Base-by-base conservation (phyloP, 768 basidiomycete genomes). In the Lactarius sp. region DNA sequence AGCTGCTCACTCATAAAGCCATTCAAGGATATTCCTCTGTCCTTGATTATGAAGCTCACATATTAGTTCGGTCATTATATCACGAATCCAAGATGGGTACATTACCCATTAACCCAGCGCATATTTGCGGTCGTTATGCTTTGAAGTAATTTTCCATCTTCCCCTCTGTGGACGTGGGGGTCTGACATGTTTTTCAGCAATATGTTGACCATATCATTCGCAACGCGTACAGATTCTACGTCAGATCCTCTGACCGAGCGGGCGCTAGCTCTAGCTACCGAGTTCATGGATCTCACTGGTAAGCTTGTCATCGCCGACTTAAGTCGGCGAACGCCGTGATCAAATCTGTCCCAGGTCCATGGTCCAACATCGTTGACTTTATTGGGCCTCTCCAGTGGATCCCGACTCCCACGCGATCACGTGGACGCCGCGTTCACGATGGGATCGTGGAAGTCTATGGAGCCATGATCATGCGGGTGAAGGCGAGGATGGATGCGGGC, bases 301-400 rank as follows among this genome's bases (percentile, higher is more conserved):
- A 51, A 16, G 9, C 12, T 22, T 46, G 18, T 39, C 27, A n/a
- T 47, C 39, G 1, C 27, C 18, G 4, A 27, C 7, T 56, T 53
- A n/a, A 14, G 7, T 27, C 1, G 7, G 37, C 31, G 8, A 12
- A 7, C 36, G 2, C 6, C 41, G 33, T 54, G 20, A 59, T 42
- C 10, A 22, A 1, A 41, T 36, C 9, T 27, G 10, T 44, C 41
- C 49, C 52, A 68, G 80, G 80, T 14, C 79, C 80, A 0, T 71
- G 76, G 31, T 78, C 80, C 1, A 81, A 81, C 62, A 53, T 76
- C 14, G 74, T 76, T 34, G 81, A 82, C 68, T 82, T 81, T 58
- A 59, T 81, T 2, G 73, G 75, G 14, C 61, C 76, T 10, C 75
- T 81, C 22, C 80, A 80, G 47, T 68, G 69, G 44, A 52, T 81